phyloP scores from a whole-genome alignment of 2,329 filamentous ascomycete species.

The Arthroderma sp. region DNA sequence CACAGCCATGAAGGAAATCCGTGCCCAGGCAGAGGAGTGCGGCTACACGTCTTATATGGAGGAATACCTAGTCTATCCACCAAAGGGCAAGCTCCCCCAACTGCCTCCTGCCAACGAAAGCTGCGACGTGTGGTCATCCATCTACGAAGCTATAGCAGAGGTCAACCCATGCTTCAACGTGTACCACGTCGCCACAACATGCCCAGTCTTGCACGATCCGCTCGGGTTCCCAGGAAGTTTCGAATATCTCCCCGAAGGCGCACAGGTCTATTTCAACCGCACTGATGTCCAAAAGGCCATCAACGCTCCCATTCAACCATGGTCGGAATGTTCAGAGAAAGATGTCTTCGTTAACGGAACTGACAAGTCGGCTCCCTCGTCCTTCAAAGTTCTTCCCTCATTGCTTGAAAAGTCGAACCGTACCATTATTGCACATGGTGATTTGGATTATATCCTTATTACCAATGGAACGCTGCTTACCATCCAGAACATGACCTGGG shows the following conservation, averaged over 20 bases:
- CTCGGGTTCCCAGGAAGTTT: conserved; percentile 55
- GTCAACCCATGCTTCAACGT: conserved; percentile 70
- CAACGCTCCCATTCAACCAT: conserved; percentile 46
- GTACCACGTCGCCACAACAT: conserved; percentile 60
- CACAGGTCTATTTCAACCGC: conserved; percentile 56
- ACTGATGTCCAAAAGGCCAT: conserved; percentile 55
- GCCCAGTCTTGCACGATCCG: conserved; percentile 56
- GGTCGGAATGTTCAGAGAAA: conserved; percentile 42
- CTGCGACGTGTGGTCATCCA: conserved; percentile 47
- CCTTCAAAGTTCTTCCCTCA: conserved; percentile 47
- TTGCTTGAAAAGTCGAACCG: conserved; percentile 62
- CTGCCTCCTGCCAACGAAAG: conserved; percentile 30
- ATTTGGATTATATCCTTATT: conserved; percentile 54
- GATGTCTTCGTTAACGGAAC: conserved; percentile 34
- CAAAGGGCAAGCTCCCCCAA: conserved; percentile 46
- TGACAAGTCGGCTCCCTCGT: conserved; percentile 38
- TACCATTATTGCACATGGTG: conserved; percentile 61
- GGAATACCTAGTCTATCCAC: conserved; percentile 53
- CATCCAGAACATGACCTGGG: conserved; percentile 74
- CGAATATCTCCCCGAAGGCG: conserved; percentile 49
- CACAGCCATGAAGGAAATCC: conserved; percentile 28
- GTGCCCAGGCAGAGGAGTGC: conserved; percentile 30
- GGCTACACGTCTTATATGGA: conserved; percentile 34
- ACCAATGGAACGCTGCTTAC: conserved; percentile 56
- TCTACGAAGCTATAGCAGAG: conserved; percentile 39